Conservation (phyloP, 169 alveolate species). For the Cryptosporidium ubiquitum region DNA sequence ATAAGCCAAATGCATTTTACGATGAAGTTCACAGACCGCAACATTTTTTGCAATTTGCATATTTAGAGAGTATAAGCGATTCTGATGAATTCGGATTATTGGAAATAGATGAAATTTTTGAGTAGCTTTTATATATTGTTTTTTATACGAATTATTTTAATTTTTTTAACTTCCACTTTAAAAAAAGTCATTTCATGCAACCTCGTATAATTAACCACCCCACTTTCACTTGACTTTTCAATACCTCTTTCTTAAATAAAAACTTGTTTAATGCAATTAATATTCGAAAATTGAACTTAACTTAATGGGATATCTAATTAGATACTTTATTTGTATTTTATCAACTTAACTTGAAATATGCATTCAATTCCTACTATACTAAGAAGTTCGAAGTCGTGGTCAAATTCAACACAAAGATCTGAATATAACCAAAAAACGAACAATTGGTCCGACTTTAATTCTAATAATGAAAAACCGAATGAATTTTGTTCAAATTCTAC, state of each 20-base stretch:
- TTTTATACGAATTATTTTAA: neutral
- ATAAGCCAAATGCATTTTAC: constrained; percentile 96
- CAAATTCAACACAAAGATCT: constrained; percentile 47
- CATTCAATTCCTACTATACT: neutral
- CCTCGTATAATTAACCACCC: constrained; percentile 68
- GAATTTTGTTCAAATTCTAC: neutral
- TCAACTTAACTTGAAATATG: constrained; percentile 1
- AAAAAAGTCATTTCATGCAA: constrained; percentile 61
- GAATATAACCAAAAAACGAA: constrained; percentile 2
- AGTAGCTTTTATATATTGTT: neutral
- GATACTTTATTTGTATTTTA: neutral
- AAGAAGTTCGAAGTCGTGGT: constrained; percentile 58
- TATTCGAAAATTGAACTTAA: neutral
- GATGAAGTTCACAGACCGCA: constrained; percentile 96
- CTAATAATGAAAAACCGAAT: neutral
- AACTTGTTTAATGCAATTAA: neutral
- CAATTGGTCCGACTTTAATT: neutral
- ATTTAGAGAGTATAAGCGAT: constrained; percentile 75
- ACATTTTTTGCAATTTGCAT: constrained; percentile 82
- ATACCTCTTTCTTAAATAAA: neutral
- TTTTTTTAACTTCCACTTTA: neutral
- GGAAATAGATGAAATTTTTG: constrained; percentile 51
- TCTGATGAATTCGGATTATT: constrained; percentile 59
- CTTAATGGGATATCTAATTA: neutral
- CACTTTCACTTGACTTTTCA: constrained; percentile 67